Evolutionary conservation across 352 stramenopile genomes (phyloP).

Genomic region (Phytophthora cryptogea): DNA sequence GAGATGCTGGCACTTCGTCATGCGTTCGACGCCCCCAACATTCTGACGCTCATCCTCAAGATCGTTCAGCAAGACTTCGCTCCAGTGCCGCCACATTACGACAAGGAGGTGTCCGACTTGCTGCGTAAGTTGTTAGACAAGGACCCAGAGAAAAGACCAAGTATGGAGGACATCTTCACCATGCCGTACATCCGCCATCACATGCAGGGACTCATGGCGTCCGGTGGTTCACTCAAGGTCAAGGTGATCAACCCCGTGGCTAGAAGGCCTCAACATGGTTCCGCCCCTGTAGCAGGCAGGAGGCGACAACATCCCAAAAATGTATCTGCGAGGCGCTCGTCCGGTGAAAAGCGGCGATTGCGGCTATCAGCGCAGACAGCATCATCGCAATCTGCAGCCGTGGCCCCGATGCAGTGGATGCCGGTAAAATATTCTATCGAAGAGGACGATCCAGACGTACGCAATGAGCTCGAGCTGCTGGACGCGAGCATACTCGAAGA

Average conservation of each 20-base stretch:
- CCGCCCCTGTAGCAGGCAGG: constrained; percentile 29
- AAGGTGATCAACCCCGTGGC: constrained; percentile 35
- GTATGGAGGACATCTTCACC: constrained; percentile 77
- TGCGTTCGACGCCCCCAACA: constrained; percentile 86
- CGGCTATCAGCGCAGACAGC: constrained; percentile 3
- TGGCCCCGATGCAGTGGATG: constrained; percentile 50
- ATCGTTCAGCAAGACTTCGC: constrained; percentile 84
- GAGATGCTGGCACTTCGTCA: constrained; percentile 87
- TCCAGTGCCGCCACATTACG: constrained; percentile 60
- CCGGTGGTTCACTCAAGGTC: constrained; percentile 57
- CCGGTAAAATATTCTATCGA: constrained; percentile 38
- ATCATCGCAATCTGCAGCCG: constrained; percentile 14
- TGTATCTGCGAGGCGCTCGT: constrained; percentile 38
- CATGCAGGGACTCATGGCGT: constrained; percentile 72
- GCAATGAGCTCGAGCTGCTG: constrained; percentile 53
- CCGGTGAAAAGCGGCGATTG: constrained; percentile 39
- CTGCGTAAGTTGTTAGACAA: constrained; percentile 70
- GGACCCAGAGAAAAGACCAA: constrained; percentile 55
- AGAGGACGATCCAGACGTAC: constrained; percentile 39
- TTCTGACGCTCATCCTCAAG: constrained; percentile 83
- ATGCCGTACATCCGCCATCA: constrained; percentile 78
- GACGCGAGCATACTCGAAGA: constrained; percentile 54
- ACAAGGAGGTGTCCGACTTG: constrained; percentile 56
- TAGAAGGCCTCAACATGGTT: constrained; percentile 42
- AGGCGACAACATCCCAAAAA: constrained; percentile 53